phyloP scores from a whole-genome alignment of 2,329 filamentous ascomycete species.

The Ascocoryne sarcoides region DNA sequence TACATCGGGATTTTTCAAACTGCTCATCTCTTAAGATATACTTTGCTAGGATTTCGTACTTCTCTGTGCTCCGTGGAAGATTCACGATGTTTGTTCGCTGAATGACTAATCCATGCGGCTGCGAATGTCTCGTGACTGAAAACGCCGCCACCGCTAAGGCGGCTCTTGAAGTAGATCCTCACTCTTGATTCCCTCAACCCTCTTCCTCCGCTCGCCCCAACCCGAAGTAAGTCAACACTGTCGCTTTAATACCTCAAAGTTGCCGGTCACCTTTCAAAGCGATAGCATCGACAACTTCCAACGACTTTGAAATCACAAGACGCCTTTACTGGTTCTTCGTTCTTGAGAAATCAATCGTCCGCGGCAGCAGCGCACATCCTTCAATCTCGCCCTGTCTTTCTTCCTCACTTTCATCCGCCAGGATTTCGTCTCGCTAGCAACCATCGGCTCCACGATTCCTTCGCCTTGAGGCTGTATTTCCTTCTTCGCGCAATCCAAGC shows the following conservation, averaged over 20 bases:
- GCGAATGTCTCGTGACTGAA: too few relatives aligned
- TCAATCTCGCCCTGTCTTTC: slow-evolving; percentile 6
- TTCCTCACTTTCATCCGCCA: neutral
- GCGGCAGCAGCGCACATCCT: slow-evolving; percentile 24
- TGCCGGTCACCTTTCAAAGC: slow-evolving; percentile 30
- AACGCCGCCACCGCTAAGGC: neutral
- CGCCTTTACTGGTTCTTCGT: slow-evolving; percentile 51
- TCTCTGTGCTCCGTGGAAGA: neutral
- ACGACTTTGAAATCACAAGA: slow-evolving; percentile 36
- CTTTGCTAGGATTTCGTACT: too few relatives aligned
- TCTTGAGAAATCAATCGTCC: slow-evolving; percentile 29
- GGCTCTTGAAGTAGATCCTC: neutral
- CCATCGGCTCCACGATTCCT: too few relatives aligned
- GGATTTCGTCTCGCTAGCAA: neutral
- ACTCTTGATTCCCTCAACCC: slow-evolving; percentile 13
- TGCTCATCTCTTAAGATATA: too few relatives aligned
- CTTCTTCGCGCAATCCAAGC: neutral
- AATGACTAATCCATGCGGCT: neutral
- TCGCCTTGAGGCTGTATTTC: neutral
- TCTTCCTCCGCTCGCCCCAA: slow-evolving; percentile 22
- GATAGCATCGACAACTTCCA: slow-evolving; percentile 29
- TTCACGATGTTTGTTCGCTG: neutral
- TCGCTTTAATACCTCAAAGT: slow-evolving; percentile 28
- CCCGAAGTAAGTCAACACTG: slow-evolving; percentile 25
- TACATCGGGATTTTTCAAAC: too few relatives aligned